phyloP scores from a whole-genome alignment of 176 grass and related monocot species.

The Dendrocalamus sinicus region DNA sequence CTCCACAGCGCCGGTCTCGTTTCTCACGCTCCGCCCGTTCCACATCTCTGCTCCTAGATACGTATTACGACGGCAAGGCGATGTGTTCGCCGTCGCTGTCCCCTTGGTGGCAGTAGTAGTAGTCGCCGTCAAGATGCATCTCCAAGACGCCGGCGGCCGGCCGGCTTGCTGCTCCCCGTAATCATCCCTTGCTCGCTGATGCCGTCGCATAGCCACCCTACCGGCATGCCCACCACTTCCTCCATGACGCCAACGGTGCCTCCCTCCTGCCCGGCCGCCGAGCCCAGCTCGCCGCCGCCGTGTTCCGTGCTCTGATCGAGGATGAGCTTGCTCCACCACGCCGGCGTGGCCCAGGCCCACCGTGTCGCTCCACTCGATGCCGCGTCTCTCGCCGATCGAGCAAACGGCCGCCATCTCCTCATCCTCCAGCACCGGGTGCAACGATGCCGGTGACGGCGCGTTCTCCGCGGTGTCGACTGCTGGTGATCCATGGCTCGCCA shows the following conservation, averaged over 20 bases:
- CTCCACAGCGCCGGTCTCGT: too few species aligned
- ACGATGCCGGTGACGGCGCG: neutral
- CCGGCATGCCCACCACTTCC: neutral
- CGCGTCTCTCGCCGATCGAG: slow-evolving; percentile 49
- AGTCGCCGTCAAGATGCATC: slow-evolving; percentile 29
- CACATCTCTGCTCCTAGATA: neutral
- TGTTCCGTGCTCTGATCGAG: slow-evolving; percentile 55
- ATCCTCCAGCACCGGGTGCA: slow-evolving; percentile 46
- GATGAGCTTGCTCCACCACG: slow-evolving; percentile 71
- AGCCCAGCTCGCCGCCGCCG: neutral
- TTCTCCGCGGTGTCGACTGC: too few species aligned
- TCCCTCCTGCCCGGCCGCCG: neutral
- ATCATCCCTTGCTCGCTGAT: neutral
- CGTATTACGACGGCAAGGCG: slow-evolving; percentile 57
- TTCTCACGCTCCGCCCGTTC: too few species aligned
- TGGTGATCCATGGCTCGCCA: too few species aligned
- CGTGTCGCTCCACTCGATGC: slow-evolving; percentile 60
- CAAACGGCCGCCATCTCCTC: slow-evolving; percentile 53
- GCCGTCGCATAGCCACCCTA: slow-evolving; percentile 16
- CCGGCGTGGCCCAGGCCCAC: slow-evolving; percentile 56
- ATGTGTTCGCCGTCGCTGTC: neutral
- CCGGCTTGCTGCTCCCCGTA: slow-evolving; percentile 8
- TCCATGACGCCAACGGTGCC: neutral
- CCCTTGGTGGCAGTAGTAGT: neutral
- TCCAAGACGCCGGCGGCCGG: slow-evolving; percentile 29